phyloP scores from a whole-genome alignment of 2,329 filamentous ascomycete species.

The Bertia moriformis region DNA sequence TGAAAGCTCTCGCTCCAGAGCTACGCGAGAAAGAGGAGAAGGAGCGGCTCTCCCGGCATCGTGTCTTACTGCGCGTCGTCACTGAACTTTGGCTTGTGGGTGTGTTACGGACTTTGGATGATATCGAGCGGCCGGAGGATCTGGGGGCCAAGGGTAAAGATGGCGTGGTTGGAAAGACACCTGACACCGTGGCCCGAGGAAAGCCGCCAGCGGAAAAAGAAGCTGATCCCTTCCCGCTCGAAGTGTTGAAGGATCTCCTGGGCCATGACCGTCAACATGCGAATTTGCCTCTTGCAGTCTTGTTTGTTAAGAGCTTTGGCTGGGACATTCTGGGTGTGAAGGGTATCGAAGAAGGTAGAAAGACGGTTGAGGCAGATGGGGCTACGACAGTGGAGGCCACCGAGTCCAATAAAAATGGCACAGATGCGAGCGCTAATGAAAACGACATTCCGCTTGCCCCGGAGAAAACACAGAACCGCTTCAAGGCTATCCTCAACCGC shows the following conservation, averaged over 20 bases:
- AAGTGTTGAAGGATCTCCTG: constrained; percentile 92
- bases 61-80: constrained; percentile 73
- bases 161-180: constrained; percentile 36
- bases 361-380: constrained; percentile 70
- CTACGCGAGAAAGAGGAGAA: constrained; percentile 90
- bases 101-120: constrained; percentile 66
- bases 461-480: constrained; percentile 68
- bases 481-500: constrained; percentile 68
- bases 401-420: constrained; percentile 7
- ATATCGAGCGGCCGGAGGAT: constrained; percentile 47
- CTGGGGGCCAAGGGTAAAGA: constrained; percentile 40
- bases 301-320: constrained; percentile 90
- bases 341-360: constrained; percentile 62
- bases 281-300: constrained; percentile 79
- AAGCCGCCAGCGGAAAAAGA: constrained; percentile 22
- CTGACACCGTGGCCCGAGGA: constrained; percentile 2
- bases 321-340: constrained; percentile 89
- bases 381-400: constrained; percentile 27
- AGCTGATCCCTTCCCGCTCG: constrained; percentile 83
- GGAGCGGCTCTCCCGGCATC: constrained; percentile 73
- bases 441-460: constrained; percentile 64
- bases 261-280: constrained; percentile 84
- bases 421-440: constrained; percentile 32
- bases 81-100: constrained; percentile 94
- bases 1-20: constrained; percentile 69